Percentiles rank a stretch among this genome's conserved stretches.
Conservation (phyloP, 495 filamentous ascomycete genomes). For the Aspergillus olivimuriae region DNA sequence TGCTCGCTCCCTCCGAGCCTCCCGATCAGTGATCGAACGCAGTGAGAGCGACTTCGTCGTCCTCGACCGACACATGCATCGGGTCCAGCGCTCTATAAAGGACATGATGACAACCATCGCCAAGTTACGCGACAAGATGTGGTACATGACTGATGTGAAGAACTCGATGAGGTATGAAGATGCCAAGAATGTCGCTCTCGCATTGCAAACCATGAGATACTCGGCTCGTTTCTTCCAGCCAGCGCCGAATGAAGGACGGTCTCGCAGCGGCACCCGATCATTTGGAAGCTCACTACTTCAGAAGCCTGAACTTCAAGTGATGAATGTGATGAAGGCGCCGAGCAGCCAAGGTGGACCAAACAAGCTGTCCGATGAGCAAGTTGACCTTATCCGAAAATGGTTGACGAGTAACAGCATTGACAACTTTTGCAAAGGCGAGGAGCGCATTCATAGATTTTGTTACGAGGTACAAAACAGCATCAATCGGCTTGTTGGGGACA, state of each 20-base stretch:
- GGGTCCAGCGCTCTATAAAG: constrained; percentile 31
- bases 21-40: constrained; percentile 36
- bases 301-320: constrained; percentile 76
- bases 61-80: constrained; percentile 30
- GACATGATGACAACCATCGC: constrained; percentile 28
- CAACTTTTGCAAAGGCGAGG: constrained; percentile 94
- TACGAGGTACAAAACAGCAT: constrained; percentile 85
- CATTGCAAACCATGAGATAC: constrained; percentile 82
- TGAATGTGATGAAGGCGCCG: constrained; percentile 79
- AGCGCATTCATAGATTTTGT: constrained; percentile 90
- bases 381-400: constrained; percentile 81
- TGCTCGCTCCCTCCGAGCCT: constrained; percentile 26
- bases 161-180: constrained; percentile 89
- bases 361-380: constrained; percentile 94
- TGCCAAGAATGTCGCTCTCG: constrained; percentile 76
- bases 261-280: constrained; percentile 43
- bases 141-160: constrained; percentile 95
- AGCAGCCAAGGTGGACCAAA: constrained; percentile 84
- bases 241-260: constrained; percentile 37
- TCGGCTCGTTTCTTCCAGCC: constrained; percentile 39
- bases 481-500: constrained; percentile 79
- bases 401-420: constrained; percentile 74
- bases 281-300: constrained; percentile 61
- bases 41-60: constrained; percentile 36
- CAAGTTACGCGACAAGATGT: constrained; percentile 81